Percentiles rank a stretch among this genome's conserved stretches.
phyloP scores from a whole-genome alignment of 2,329 filamentous ascomycete genomes.

The Fusarium heterosporum region DNA sequence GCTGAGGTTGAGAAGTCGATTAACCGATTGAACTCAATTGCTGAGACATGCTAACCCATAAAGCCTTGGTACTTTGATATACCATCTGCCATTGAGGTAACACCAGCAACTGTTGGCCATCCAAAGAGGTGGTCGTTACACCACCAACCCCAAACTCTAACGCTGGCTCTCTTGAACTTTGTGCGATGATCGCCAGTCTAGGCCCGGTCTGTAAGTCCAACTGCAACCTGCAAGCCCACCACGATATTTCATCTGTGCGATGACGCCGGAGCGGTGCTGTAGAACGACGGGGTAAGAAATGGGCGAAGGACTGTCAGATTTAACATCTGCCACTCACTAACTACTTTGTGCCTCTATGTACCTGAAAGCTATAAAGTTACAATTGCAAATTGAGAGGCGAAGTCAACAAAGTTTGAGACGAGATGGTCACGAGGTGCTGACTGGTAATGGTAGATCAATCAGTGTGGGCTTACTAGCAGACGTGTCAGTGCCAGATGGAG shows the following conservation, averaged over 20 bases:
- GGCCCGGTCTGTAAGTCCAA: neutral
- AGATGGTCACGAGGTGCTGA: slow-evolving; percentile 30
- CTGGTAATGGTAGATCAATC: slow-evolving; percentile 25
- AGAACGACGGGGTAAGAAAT: slow-evolving; percentile 11
- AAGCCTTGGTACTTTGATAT: neutral
- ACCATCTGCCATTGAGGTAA: neutral
- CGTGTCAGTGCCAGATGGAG: slow-evolving; percentile 33
- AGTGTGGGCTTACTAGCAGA: slow-evolving; percentile 17
- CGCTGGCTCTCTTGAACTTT: slow-evolving; percentile 1
- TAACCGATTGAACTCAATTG: neutral
- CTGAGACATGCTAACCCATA: neutral
- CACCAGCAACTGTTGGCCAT: slow-evolving; percentile 15
- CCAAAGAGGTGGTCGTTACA: slow-evolving; percentile 5
- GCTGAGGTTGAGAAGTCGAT: neutral
- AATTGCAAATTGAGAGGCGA: neutral
- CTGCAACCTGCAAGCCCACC: neutral
- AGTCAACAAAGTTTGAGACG: slow-evolving; percentile 14
- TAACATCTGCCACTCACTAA: slow-evolving; percentile 16
- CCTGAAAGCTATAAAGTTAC: too few species aligned
- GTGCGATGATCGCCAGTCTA: neutral
- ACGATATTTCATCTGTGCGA: neutral
- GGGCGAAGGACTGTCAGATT: neutral
- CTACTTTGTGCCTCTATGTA: neutral
- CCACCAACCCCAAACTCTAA: slow-evolving; percentile 24
- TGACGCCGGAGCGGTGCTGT: slow-evolving; percentile 9